Evolutionary conservation across 139 green algal genomes (phyloP).

Genomic region (Volvox reticuliferus): DNA sequence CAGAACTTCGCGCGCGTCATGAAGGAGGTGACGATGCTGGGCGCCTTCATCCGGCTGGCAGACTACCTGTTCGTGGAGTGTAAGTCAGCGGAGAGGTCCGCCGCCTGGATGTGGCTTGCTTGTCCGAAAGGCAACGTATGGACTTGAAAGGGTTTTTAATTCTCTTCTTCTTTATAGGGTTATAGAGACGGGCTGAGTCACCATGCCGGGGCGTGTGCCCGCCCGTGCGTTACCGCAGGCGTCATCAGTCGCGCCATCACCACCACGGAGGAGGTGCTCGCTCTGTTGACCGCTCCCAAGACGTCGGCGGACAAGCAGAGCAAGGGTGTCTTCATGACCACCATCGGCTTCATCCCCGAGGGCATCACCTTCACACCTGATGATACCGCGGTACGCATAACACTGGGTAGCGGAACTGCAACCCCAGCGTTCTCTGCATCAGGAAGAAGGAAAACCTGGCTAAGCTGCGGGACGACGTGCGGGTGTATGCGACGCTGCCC

Average conservation of each 20-base stretch:
- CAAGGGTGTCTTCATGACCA: constrained; percentile 82
- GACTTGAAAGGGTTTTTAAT: no score
- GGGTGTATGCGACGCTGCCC: no score
- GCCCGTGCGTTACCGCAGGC: constrained; percentile 43
- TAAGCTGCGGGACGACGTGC: no score
- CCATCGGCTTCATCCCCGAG: constrained; percentile 69
- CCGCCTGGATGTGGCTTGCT: no score
- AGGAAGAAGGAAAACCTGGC: no score
- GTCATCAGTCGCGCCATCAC: constrained; percentile 60
- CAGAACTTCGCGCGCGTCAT: constrained; percentile 78
- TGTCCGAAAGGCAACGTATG: no score
- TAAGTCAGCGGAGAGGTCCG: not conserved
- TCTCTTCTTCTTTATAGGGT: no score
- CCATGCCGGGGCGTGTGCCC: no score
- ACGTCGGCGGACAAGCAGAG: constrained; percentile 67
- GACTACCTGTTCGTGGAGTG: constrained; percentile 85
- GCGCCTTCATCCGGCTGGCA: constrained; percentile 80
- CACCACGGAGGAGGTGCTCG: constrained; percentile 66
- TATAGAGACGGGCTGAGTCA: no score
- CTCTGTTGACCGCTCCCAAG: constrained; percentile 61
- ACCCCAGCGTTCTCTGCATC: no score
- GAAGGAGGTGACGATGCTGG: constrained; percentile 80
- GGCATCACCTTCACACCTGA: constrained; percentile 77
- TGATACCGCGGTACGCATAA: constrained; percentile 25
- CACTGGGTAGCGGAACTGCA: no score